phyloP scores from a whole-genome alignment of 495 filamentous ascomycete species.

The Physcia stellaris region DNA sequence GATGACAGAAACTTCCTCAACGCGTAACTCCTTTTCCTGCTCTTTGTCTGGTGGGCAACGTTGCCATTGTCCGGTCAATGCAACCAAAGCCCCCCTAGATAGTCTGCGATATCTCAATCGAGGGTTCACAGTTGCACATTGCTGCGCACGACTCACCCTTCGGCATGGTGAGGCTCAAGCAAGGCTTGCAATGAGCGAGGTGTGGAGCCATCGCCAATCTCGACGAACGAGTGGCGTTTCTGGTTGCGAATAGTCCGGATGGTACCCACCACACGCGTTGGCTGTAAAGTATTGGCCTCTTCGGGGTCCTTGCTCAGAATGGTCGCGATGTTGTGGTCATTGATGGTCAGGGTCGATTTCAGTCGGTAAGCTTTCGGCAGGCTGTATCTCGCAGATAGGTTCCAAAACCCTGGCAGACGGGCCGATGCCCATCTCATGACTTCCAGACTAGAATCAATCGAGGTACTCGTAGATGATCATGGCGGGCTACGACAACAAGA shows the following conservation, averaged over 20 bases:
- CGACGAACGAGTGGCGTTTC: conserved; percentile 69
- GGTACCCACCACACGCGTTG: conserved; percentile 72
- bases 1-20: conserved; percentile 50
- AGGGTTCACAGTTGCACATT: not conserved
- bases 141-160: conserved; percentile 43
- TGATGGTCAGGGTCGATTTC: too few species aligned
- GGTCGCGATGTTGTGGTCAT: too few species aligned
- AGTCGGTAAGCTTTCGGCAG: too few species aligned
- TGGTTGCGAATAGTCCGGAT: conserved; percentile 77
- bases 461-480: too few species aligned
- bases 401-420: too few species aligned
- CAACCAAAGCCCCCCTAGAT: conserved; percentile 64
- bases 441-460: too few species aligned
- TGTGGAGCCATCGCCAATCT: conserved; percentile 80
- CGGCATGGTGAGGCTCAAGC: conserved; percentile 56
- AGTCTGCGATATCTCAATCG: conserved; percentile 36
- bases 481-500: too few species aligned
- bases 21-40: conserved; percentile 72
- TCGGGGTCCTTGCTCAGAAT: too few species aligned
- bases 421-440: too few species aligned
- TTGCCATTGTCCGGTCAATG: conserved; percentile 67
- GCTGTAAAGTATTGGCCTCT: too few species aligned
- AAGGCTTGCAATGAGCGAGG: conserved; percentile 69
- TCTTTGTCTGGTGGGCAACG: conserved; percentile 50
- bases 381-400: too few species aligned